These are phyloP conservation scores for Dissoconium aciculare DNA, from an alignment of 2,329 filamentous ascomycete genomes.

Conservation along the genomic window DNA sequence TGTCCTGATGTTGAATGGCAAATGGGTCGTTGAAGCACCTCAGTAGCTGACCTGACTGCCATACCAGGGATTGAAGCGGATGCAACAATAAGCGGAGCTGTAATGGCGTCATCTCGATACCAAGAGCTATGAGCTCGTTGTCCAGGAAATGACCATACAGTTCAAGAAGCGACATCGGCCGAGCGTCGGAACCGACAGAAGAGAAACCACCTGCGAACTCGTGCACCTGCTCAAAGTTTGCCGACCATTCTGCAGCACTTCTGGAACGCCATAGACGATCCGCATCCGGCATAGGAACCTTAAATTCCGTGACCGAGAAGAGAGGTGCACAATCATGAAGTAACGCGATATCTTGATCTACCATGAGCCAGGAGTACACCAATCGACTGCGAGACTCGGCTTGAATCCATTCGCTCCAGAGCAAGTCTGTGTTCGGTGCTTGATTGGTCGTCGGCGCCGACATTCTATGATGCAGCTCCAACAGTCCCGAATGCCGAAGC, in stretches of 20 bases:
- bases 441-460: constrained; percentile 27
- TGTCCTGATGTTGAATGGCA: constrained; percentile 30
- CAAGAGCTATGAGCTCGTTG: constrained; percentile 42
- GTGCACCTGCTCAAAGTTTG: constrained; percentile 44
- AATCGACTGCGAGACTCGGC: constrained; percentile 50
- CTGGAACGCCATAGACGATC: constrained; percentile 50
- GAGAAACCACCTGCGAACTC: constrained; percentile 39
- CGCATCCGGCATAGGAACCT: constrained; percentile 47
- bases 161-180: constrained; percentile 46
- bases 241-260: constrained; percentile 44
- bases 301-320: constrained; percentile 50
- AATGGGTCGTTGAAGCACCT: constrained; percentile 48
- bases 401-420: constrained; percentile 51
- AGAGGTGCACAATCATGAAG: constrained; percentile 50
- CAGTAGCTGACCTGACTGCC: constrained; percentile 49
- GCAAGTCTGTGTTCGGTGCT: constrained; percentile 35
- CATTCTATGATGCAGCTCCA: constrained; percentile 31
- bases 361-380: constrained; percentile 62
- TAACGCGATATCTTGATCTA: constrained; percentile 55
- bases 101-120: constrained; percentile 38
- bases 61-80: constrained; percentile 50
- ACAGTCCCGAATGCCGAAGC: constrained; percentile 53
- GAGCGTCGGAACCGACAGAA: constrained; percentile 37
- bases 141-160: constrained; percentile 54
- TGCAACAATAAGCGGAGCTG: constrained; percentile 54